Base-by-base conservation (phyloP, 352 stramenopile genomes). In the Phytophthora fragariae region DNA sequence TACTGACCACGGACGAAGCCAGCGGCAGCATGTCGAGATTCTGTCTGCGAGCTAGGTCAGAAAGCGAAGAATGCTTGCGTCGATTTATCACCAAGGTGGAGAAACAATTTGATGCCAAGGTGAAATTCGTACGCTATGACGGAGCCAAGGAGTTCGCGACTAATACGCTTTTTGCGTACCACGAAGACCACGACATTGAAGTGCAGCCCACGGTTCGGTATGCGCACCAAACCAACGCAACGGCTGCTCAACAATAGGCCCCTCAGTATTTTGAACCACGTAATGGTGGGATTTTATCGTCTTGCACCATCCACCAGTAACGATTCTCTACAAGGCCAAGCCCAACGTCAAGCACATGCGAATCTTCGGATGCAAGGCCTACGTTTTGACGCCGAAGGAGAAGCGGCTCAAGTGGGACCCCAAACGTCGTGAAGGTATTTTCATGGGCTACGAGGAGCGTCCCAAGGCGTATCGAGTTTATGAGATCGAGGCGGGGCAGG, bases 1-100 rank as follows among this genome's bases (percentile, higher is more conserved):
- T 75, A 17, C 33, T 75, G 3, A 63, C 71, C 15, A 57, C 63
- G 15, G 62, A 76, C 49, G 62, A 75, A 60, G 39, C 46, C n/a
- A 75, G 68, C n/a, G 55, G 46, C n/a, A 71, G 41, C 19, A 71
- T 75, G 68, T 66, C 58, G 21, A 62, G 64, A 65, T 71, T 52
- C 33, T 75, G 68, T 55, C 63, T 75, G 19, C 67, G 67, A 33
- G 46, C 57, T 59, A 68, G 68, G 50, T 62, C 59, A 11, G 67
- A 68, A 8, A 68, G 67, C 37, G 59, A 61, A 73, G 21, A 37
- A 17, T 70, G 50, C 37, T 50, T 73, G 41, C 65, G 17, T 37
- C 63, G 63, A 21, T 49, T 49, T 10, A 17, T 5, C 33, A 12
- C 44, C 44, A 52, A 27, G 5, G 12, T 15, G 41, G 41, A 49